Base-by-base conservation (phyloP, 1,284 basidiomycete genomes). In the Apiotrichum veenhuisii region DNA sequence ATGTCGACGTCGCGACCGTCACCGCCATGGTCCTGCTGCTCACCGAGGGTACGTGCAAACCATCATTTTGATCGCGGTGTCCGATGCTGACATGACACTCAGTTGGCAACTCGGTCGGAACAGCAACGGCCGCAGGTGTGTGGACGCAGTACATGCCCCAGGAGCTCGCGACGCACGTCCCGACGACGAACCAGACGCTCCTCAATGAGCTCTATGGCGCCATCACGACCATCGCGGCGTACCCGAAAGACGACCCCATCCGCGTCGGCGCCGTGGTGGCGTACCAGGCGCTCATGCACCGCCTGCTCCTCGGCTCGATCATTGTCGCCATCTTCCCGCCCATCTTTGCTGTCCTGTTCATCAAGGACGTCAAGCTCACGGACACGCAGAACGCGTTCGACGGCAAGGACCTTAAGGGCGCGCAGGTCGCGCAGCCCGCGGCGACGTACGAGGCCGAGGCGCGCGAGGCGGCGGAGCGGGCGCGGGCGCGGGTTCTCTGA, bases 11-110 rank as follows among this genome's bases (percentile, higher is more conserved):
- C 22, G 90, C 88, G 0, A 85, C 87, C 63, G 87, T 87, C 52
- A 92, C 87, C 5, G 90, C 91, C 0, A 80, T 91, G 61, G 84
- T 91, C 17, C 79, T 92, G 34, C 81, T 93, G 38, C 75, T 80
- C 46, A 80, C 81, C 36, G 82, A 82, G 66, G 77, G 40, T 41
- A 22, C 8, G 40, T 10, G 4, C 14, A 5, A 30, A 30, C 7
- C 7, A n/a, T n/a, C 7, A 30, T 30, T 30, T 12, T 3, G 2
- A 4, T 8, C 18, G n/a, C n/a, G 20, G 4, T 22, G 40, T 1
- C 2, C 20, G 4, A 12, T 41, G 20, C 18, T 41, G 40, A 41
- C 40, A 10, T 41, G 40, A 22, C 40, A 1, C n/a, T 5, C 20
- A 41, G 40, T 82, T 17, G 82, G 82, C 25, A 81, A 80, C 57